Base-by-base conservation (phyloP, 1,284 basidiomycete genomes). In the Grifola frondosa region DNA sequence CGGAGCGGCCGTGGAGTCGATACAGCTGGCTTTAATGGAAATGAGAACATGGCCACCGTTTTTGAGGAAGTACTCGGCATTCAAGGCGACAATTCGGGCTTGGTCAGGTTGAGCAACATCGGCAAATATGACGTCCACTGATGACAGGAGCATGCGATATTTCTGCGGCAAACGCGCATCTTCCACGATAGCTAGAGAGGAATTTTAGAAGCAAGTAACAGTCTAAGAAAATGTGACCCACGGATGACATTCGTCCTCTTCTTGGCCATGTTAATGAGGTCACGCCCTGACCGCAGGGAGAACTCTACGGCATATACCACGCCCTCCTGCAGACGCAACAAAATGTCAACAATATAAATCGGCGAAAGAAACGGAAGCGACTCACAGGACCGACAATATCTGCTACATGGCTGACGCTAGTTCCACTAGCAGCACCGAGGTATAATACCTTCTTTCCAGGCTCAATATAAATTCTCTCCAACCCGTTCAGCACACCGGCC, bases 191-290 rank as follows among this genome's bases (percentile, higher is more conserved):
- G 96, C 91, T 94, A 42, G n/a, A 28, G 28, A n/a, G 39, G 36
- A 24, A 28, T 45, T 26, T 28, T 2, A 34, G 30, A 5, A 30
- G n/a, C 13, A 31, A n/a, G 12, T 32, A 10, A 37, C n/a, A 21
- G 5, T 34, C 46, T 31, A 13, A 40, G 21, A 32, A 38, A 24
- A 20, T 28, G 31, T 19, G 11, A 80, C 90, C 50, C 68, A 94
- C 91, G 96, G 61, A 99, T 97, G 54, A 99, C 94, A 69, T 99
- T 99, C 52, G 97, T 99, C 49, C 97, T 82, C 74, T 98, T 98
- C 76, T 99, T 98, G 40, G 97, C 96, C 97, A 99, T 99, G 71
- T 91, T 91, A 62, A 99, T 97, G 50, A 99, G 74, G 69, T 99
- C 96, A 71, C 96, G 91, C 34, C 96, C 96, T 48, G 93, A 96